These are phyloP conservation scores for Aspergillus sp. DNA, from an alignment of 2,329 filamentous ascomycete species.

Conservation along the genomic window DNA sequence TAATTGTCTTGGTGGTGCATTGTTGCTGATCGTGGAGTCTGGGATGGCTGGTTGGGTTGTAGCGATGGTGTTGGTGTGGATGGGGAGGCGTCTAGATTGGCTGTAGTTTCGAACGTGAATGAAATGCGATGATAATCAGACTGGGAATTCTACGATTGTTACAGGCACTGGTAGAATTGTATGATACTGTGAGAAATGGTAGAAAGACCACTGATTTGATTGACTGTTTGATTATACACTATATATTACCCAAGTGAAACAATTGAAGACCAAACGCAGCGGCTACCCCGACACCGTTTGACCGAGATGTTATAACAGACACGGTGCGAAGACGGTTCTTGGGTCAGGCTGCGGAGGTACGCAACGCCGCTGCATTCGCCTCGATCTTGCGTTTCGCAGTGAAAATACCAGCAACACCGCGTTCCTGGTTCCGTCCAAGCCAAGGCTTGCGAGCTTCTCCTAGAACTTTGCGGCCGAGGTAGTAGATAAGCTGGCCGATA, in stretches of 20 bases:
- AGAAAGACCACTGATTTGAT: not conserved
- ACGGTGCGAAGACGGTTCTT: not conserved
- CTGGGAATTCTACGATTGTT: too few species aligned
- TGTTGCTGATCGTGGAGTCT: not conserved
- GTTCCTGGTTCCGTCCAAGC: constrained; percentile 80
- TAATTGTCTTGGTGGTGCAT: too few species aligned
- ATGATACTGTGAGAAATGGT: not conserved
- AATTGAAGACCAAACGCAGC: not conserved
- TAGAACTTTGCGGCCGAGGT: constrained; percentile 75
- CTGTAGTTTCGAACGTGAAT: too few species aligned
- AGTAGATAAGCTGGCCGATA: constrained; percentile 81
- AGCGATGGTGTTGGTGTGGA: too few species aligned
- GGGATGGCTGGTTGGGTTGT: not conserved
- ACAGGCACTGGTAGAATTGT: not conserved
- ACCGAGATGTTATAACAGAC: not conserved
- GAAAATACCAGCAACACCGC: constrained; percentile 74
- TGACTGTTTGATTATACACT: not conserved
- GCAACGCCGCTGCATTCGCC: constrained; percentile 9
- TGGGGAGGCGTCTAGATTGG: too few species aligned
- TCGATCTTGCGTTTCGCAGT: constrained; percentile 77
- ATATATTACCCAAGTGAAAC: not conserved
- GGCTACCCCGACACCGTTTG: not conserved
- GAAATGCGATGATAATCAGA: too few species aligned
- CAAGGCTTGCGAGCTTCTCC: constrained; percentile 63
- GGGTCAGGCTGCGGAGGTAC: not conserved